These are phyloP conservation scores for Agrocybe chaxingu DNA, from an alignment of 768 basidiomycete genomes.

Conservation along the genomic window DNA sequence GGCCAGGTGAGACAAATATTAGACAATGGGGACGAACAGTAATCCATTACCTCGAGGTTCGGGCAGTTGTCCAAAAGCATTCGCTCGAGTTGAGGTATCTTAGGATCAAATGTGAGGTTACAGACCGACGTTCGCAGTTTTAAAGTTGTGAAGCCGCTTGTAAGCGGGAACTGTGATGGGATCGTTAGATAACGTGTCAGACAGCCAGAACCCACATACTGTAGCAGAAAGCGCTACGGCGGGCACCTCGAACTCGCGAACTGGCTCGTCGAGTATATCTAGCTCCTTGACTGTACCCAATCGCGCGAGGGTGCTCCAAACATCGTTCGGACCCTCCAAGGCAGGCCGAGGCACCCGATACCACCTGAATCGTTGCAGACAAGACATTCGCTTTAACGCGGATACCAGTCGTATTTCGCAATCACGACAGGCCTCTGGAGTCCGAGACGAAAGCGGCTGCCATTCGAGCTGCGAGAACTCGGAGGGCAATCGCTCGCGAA, in stretches of 20 bases:
- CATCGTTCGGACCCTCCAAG: neutral
- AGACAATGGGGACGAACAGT: neutral
- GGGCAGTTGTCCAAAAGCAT: neutral
- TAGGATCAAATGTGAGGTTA: neutral
- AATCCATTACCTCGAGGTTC: neutral
- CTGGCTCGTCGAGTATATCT: constrained; percentile 1
- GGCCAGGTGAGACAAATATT: neutral
- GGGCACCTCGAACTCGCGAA: neutral
- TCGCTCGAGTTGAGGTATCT: neutral
- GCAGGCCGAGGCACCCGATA: constrained; percentile 2
- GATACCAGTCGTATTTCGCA: constrained; percentile 1
- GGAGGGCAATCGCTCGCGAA: constrained; percentile 4
- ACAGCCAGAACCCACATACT: neutral
- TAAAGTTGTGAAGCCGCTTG: neutral
- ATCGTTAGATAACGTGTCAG: neutral
- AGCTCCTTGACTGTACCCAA: constrained; percentile 5
- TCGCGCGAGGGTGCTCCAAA: constrained; percentile 4
- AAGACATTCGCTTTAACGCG: constrained; percentile 1
- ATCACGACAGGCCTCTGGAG: neutral
- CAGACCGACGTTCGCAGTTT: neutral
- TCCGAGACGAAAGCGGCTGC: neutral
- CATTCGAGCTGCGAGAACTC: neutral
- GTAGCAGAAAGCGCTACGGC: neutral
- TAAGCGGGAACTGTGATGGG: neutral
- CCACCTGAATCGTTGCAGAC: constrained; percentile 5